phyloP scores from a whole-genome alignment of 2,329 filamentous ascomycete species.

The Aspergillus sp. region DNA sequence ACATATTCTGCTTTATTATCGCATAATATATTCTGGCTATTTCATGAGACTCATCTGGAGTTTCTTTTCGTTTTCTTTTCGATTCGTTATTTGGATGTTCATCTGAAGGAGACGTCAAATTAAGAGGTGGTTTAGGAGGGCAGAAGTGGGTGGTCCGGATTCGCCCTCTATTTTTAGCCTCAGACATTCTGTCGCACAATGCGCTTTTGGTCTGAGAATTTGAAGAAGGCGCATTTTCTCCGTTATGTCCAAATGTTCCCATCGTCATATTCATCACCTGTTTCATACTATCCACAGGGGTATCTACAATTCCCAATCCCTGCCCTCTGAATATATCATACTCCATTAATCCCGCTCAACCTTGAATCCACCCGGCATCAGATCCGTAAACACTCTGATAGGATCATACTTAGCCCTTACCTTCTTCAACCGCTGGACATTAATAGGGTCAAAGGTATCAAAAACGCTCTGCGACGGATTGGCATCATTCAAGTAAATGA shows the following conservation, averaged over 20 bases:
- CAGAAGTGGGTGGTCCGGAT: not conserved
- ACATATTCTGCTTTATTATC: conserved; percentile 8
- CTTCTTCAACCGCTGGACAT: not conserved
- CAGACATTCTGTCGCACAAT: not conserved
- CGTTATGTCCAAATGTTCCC: not conserved
- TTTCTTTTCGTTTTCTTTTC: too few relatives aligned
- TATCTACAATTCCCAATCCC: not conserved
- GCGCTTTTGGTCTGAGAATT: not conserved
- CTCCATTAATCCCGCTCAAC: not conserved
- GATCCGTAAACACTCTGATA: not conserved
- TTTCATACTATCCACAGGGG: not conserved
- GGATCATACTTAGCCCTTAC: conserved; percentile 1
- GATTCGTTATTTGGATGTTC: conserved; percentile 3
- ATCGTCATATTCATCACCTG: not conserved
- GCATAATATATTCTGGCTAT: conserved; percentile 16
- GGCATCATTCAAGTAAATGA: not conserved
- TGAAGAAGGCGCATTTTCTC: not conserved
- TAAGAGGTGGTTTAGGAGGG: not conserved
- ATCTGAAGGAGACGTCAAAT: not conserved
- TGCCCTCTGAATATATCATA: too few relatives aligned
- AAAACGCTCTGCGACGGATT: not conserved
- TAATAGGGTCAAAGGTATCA: not conserved
- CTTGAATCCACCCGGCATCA: not conserved
- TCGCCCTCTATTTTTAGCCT: conserved; percentile 3
- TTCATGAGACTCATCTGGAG: conserved; percentile 3